These are phyloP conservation scores for Telopea speciosissima DNA, from an alignment of 177 flowering plant genomes.

Conservation along the genomic window DNA sequence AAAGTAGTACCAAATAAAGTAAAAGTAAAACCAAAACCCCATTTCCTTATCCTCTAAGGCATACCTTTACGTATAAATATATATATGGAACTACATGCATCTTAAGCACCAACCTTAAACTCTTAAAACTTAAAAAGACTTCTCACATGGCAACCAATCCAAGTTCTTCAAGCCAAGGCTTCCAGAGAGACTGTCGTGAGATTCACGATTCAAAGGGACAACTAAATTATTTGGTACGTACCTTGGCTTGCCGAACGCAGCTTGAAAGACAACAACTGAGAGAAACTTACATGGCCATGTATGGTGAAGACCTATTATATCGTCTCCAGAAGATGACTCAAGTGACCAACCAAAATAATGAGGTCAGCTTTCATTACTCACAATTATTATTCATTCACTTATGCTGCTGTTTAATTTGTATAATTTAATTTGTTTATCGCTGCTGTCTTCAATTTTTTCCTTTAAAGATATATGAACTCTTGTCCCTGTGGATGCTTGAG, in stretches of 20 bases:
- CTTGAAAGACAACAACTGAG: constrained; percentile 35
- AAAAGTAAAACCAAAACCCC: constrained; percentile 6
- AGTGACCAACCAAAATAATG: constrained; percentile 5
- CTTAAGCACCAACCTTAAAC: neutral
- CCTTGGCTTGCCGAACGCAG: constrained; percentile 26
- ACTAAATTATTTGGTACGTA: constrained; percentile 21
- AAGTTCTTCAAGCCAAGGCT: constrained; percentile 10
- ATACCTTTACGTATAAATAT: neutral
- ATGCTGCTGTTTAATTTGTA: neutral
- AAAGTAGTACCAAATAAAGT: neutral
- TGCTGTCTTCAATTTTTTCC: too few species aligned
- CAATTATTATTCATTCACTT: neutral
- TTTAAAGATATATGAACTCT: constrained; percentile 12
- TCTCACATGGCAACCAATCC: constrained; percentile 30
- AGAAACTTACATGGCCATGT: constrained; percentile 44
- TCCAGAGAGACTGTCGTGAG: constrained; percentile 38
- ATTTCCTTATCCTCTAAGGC: constrained; percentile 17
- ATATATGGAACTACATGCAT: neutral
- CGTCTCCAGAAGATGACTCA: constrained; percentile 20
- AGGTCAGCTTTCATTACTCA: constrained; percentile 14
- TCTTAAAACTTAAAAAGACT: neutral
- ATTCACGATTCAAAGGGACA: constrained; percentile 39
- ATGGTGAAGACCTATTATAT: constrained; percentile 39
- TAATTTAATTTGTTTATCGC: too few species aligned
- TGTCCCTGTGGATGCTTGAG: constrained; percentile 44